These are phyloP conservation scores for Axilococcus clingmanii DNA, from an alignment of 139 green algal species.

Conservation along the genomic window DNA sequence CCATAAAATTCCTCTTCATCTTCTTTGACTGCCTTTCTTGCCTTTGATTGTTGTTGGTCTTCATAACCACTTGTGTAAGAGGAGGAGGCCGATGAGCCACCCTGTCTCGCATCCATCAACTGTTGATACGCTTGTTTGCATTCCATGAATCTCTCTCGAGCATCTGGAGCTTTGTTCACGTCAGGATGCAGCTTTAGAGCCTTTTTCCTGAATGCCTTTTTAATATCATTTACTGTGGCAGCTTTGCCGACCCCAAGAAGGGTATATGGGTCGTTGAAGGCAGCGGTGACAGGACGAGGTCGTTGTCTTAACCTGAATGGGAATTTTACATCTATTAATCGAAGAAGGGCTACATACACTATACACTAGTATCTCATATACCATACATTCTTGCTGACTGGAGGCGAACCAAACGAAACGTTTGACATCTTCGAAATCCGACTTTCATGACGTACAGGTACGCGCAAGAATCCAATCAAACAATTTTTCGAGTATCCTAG, in stretches of 20 bases:
- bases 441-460: too few relatives aligned
- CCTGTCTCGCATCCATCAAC: slow-evolving; percentile 29
- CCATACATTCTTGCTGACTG: too few relatives aligned
- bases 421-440: too few relatives aligned
- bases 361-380: too few relatives aligned
- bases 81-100: neutral
- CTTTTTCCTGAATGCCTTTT: slow-evolving; percentile 66
- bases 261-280: slow-evolving; percentile 36
- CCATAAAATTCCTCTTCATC: neutral
- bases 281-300: slow-evolving; percentile 2
- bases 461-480: too few relatives aligned
- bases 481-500: too few relatives aligned
- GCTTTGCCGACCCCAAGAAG: slow-evolving; percentile 45
- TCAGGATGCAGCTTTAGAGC: slow-evolving; percentile 83
- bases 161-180: slow-evolving; percentile 68
- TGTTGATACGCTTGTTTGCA: slow-evolving; percentile 66
- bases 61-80: slow-evolving; percentile 28
- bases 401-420: too few relatives aligned
- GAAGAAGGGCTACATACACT: too few relatives aligned
- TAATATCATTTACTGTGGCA: slow-evolving; percentile 54
- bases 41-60: slow-evolving; percentile 18
- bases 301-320: too few relatives aligned
- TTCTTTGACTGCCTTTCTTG: neutral
- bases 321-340: too few relatives aligned
- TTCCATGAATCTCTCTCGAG: slow-evolving; percentile 65